Evolutionary conservation across 192 early-diverging fungal species (phyloP).

Genomic region (Backusella luteola): DNA sequence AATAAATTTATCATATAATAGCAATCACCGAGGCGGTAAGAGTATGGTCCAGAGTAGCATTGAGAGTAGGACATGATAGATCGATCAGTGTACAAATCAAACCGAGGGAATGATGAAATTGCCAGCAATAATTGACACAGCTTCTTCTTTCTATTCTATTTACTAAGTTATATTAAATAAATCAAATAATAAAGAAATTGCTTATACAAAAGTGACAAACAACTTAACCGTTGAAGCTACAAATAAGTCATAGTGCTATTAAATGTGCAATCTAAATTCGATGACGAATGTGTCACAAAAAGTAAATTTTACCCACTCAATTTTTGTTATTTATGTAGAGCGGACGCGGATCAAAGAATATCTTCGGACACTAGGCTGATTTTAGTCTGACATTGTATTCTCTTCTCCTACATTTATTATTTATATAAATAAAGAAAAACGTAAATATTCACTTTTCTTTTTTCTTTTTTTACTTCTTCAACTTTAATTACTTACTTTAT

Average conservation of each 20-base stretch:
- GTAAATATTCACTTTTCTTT: neutral
- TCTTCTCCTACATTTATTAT: neutral
- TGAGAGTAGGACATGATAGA: neutral
- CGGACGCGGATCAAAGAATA: neutral
- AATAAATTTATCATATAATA: no score
- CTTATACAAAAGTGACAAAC: neutral
- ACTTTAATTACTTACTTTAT: neutral
- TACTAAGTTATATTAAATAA: neutral
- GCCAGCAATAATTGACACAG: neutral
- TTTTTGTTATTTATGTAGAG: neutral
- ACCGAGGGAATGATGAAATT: neutral
- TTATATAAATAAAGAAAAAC: neutral
- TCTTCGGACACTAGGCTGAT: neutral
- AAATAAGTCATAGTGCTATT: neutral
- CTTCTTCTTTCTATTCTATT: neutral
- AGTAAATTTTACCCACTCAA: slow-evolving; percentile 2
- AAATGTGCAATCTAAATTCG: neutral
- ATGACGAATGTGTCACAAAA: slow-evolving; percentile 4
- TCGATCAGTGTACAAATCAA: neutral
- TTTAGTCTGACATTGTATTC: slow-evolving; percentile 8
- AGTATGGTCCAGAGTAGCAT: neutral
- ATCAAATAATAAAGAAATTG: neutral
- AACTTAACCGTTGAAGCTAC: neutral
- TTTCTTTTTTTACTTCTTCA: neutral
- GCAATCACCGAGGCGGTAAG: neutral